phyloP scores from a whole-genome alignment of 805 yeast genomes.

The Candida palmyrensis region DNA sequence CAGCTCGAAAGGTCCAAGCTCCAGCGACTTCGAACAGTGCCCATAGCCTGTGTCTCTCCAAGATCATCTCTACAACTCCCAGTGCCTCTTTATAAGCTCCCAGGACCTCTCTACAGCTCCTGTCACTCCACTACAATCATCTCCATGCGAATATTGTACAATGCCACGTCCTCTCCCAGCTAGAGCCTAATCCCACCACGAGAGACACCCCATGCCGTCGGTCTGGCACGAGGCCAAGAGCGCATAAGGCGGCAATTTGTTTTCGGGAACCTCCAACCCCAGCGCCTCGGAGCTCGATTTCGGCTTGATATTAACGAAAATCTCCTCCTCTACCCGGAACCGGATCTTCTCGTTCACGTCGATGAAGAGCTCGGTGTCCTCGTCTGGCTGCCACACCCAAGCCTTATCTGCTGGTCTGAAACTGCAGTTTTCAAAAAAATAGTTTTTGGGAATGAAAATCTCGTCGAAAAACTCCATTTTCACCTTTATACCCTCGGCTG shows the following conservation, averaged over 20 bases:
- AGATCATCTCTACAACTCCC: no score
- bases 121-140: no score
- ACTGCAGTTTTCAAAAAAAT: slow-evolving; percentile 73
- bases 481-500: slow-evolving; percentile 81
- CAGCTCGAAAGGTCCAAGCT: no score
- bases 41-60: no score
- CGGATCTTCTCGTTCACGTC: slow-evolving; percentile 90
- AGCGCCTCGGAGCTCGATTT: slow-evolving; percentile 55
- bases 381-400: slow-evolving; percentile 89
- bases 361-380: slow-evolving; percentile 70
- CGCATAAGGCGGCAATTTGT: slow-evolving; percentile 72
- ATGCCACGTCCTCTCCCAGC: no score
- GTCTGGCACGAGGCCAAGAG: slow-evolving; percentile 86
- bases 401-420: slow-evolving; percentile 76
- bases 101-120: no score
- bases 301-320: slow-evolving; percentile 81
- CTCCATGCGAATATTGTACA: no score
- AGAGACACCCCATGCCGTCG: slow-evolving; percentile 93
- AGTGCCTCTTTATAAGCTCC: no score
- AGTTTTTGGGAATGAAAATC: slow-evolving; percentile 77
- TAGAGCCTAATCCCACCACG: slow-evolving; percentile 95
- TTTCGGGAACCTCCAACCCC: slow-evolving; percentile 28
- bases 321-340: slow-evolving; percentile 86
- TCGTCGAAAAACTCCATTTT: slow-evolving; percentile 88
- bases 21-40: no score